phyloP scores from a whole-genome alignment of 192 early-diverging fungal genomes.

The Umbelopsis vinacea region DNA sequence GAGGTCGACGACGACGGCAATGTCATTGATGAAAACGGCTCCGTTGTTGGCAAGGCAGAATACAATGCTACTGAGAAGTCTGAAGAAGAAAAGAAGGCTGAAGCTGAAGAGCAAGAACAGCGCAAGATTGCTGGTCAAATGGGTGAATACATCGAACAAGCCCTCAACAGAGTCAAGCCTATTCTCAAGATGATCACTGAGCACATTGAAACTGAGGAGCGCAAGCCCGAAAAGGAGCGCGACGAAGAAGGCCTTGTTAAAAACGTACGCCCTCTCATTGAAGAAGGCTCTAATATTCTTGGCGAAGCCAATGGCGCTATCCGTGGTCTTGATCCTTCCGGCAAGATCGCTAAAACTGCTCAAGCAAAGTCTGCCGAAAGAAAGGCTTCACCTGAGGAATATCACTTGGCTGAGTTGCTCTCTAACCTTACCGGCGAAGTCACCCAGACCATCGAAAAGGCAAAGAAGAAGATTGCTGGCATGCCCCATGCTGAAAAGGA shows the following conservation, averaged over 20 bases:
- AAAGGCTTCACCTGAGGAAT: slow-evolving; percentile 26
- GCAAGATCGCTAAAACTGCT: slow-evolving; percentile 26
- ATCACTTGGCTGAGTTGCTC: slow-evolving; percentile 25
- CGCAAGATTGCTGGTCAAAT: slow-evolving; percentile 25
- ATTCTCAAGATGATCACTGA: slow-evolving; percentile 30
- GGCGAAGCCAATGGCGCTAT: slow-evolving; percentile 32
- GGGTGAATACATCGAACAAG: slow-evolving; percentile 15
- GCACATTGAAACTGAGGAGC: slow-evolving; percentile 26
- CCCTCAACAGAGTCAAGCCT: slow-evolving; percentile 24
- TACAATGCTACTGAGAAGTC: background rate
- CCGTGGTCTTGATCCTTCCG: slow-evolving; percentile 26
- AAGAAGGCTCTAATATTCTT: slow-evolving; percentile 27
- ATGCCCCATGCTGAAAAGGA: slow-evolving; percentile 29
- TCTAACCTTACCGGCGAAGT: slow-evolving; percentile 29
- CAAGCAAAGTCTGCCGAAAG: slow-evolving; percentile 22
- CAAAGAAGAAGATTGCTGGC: slow-evolving; percentile 29
- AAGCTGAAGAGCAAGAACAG: slow-evolving; percentile 24
- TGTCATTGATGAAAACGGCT: slow-evolving; percentile 25
- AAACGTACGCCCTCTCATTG: slow-evolving; percentile 27
- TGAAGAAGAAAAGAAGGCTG: slow-evolving; percentile 16
- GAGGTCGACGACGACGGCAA: slow-evolving; percentile 27
- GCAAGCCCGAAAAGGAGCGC: slow-evolving; percentile 28
- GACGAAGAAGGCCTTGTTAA: slow-evolving; percentile 31
- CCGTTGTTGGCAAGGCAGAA: slow-evolving; percentile 25
- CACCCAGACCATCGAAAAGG: slow-evolving; percentile 26